Conservation (phyloP, 331 rosid species). For the Spiraea crenata region DNA sequence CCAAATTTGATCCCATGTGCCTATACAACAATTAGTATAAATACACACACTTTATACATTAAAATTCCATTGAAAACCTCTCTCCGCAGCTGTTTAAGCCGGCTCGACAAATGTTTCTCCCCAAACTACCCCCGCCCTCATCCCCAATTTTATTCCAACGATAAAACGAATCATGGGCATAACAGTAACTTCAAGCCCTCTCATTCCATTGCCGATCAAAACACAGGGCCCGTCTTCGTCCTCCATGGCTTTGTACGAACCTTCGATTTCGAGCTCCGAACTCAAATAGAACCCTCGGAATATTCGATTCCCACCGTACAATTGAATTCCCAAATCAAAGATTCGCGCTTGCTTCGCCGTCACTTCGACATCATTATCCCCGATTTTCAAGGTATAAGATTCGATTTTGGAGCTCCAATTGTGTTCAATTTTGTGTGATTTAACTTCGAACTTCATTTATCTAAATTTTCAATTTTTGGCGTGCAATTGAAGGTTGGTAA, state of each 20-base stretch:
- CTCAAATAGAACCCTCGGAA: slow-evolving; percentile 29
- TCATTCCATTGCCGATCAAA: slow-evolving; percentile 72
- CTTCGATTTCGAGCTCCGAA: slow-evolving; percentile 62
- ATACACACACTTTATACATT: neutral
- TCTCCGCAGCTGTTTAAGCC: slow-evolving; percentile 25
- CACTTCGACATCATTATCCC: slow-evolving; percentile 10
- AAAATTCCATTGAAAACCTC: neutral
- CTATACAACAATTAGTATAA: neutral
- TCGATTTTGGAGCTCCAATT: slow-evolving; percentile 1
- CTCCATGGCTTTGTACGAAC: slow-evolving; percentile 67
- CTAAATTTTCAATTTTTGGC: neutral
- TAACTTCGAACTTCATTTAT: slow-evolving; percentile 1
- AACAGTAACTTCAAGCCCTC: slow-evolving; percentile 30
- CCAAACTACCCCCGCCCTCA: slow-evolving; percentile 19
- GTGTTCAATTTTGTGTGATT: neutral
- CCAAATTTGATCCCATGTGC: neutral
- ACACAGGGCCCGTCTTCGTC: slow-evolving; percentile 55
- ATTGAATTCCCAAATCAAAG: slow-evolving; percentile 20
- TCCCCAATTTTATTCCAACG: neutral
- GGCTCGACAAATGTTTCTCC: slow-evolving; percentile 24
- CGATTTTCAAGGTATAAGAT: slow-evolving; percentile 13
- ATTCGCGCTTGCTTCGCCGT: slow-evolving; percentile 1
- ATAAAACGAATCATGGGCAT: slow-evolving; percentile 36
- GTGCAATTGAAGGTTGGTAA: slow-evolving; percentile 22
- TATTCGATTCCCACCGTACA: slow-evolving; percentile 32